Evolutionary conservation across 257 asterid species (phyloP).

Genomic region (Scutellaria barbata): DNA sequence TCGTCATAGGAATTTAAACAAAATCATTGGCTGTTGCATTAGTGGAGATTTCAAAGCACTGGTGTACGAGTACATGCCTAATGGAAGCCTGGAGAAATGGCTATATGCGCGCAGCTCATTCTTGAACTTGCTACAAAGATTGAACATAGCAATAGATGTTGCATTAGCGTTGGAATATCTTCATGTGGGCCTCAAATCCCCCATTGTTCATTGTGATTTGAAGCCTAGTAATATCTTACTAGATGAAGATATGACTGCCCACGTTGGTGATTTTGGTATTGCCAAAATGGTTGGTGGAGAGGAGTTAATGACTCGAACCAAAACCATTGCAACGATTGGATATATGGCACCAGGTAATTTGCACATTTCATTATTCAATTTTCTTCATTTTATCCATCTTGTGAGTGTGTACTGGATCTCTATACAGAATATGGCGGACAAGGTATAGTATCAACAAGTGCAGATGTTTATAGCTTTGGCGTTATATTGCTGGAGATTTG

Average conservation of each 20-base stretch:
- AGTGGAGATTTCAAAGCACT: slow-evolving; percentile 40
- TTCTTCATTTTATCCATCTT: background rate
- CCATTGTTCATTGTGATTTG: slow-evolving; percentile 43
- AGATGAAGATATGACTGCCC: slow-evolving; percentile 41
- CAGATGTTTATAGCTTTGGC: too few species aligned
- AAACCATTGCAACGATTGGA: too few species aligned
- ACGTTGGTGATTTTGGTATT: slow-evolving; percentile 41
- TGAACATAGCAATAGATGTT: slow-evolving; percentile 36
- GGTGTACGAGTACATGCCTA: slow-evolving; percentile 45
- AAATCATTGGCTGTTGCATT: slow-evolving; percentile 43
- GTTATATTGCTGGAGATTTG: too few species aligned
- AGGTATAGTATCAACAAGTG: too few species aligned
- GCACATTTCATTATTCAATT: too few species aligned
- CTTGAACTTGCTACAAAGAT: slow-evolving; percentile 35
- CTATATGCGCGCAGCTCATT: background rate
- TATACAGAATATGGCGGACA: slow-evolving; percentile 40
- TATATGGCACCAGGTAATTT: too few species aligned
- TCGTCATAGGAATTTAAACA: slow-evolving; percentile 54
- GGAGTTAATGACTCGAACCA: too few species aligned
- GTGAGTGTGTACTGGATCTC: background rate
- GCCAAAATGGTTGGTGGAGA: slow-evolving; percentile 36
- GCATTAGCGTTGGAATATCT: slow-evolving; percentile 44
- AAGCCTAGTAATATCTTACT: slow-evolving; percentile 43
- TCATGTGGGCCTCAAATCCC: slow-evolving; percentile 29
- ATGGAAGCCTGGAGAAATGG: slow-evolving; percentile 43